Percentiles rank a stretch among this genome's conserved stretches.
These are phyloP conservation scores for Bipolaris victoriae DNA, from an alignment of 2,329 filamentous ascomycete genomes.

Conservation along the genomic window DNA sequence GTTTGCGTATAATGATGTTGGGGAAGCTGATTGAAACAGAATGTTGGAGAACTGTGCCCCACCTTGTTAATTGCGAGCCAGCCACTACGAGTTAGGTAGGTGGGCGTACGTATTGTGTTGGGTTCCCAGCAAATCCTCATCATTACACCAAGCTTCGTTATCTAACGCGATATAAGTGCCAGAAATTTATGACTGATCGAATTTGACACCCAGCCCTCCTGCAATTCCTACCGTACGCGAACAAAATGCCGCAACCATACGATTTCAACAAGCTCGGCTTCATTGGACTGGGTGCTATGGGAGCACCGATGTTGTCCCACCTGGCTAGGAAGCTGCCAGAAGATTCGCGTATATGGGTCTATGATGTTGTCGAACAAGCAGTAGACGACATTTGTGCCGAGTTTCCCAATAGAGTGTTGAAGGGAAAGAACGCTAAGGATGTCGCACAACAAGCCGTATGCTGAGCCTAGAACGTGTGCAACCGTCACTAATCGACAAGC, in stretches of 20 bases:
- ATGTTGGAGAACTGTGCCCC: slow-evolving; percentile 21
- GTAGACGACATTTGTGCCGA: slow-evolving; percentile 53
- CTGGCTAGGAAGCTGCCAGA: slow-evolving; percentile 55
- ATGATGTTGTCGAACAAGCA: slow-evolving; percentile 55
- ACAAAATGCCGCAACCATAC: slow-evolving; percentile 28
- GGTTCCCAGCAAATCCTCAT: not conserved
- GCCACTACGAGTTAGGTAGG: not conserved
- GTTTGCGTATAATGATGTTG: not conserved
- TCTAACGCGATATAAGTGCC: too few relatives aligned
- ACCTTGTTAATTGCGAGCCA: slow-evolving; percentile 9
- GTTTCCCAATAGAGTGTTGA: slow-evolving; percentile 49
- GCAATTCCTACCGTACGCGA: not conserved
- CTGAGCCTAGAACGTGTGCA: not conserved
- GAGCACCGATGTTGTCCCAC: slow-evolving; percentile 60
- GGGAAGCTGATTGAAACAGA: not conserved
- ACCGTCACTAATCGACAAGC: slow-evolving; percentile 4
- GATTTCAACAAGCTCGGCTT: slow-evolving; percentile 53
- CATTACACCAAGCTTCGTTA: not conserved
- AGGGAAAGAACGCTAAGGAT: slow-evolving; percentile 53
- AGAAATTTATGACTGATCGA: not conserved
- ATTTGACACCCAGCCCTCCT: not conserved
- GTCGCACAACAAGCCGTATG: slow-evolving; percentile 59
- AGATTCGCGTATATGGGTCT: slow-evolving; percentile 55
- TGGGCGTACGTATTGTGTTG: not conserved
- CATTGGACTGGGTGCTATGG: slow-evolving; percentile 64